Evolutionary conservation across 495 filamentous ascomycete genomes (phyloP), one percentile per base, ranked within the genome.

Genomic region (Hypoxylon lenormandii): DNA sequence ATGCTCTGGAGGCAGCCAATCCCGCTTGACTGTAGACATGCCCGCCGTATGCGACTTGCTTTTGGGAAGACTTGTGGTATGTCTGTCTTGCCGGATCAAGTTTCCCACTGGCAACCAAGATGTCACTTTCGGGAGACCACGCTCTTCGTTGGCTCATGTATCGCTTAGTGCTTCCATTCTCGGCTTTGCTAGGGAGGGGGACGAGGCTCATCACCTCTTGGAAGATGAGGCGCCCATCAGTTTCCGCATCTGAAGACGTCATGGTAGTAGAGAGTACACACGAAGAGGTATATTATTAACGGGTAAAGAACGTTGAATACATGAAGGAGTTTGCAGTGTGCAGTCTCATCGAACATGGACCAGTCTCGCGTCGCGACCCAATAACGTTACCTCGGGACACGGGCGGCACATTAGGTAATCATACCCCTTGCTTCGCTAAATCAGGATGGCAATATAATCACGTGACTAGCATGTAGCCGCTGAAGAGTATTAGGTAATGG

Each of bases 11-110:
- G 11, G 85, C 89, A 0, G 87, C 88, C 75, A 88, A 82, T 5
- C 83, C 87, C 0, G 87, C 81, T 68, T 92, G 90, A 2, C 85
- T 84, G 64, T 88, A 91, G 5, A 91, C 89, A 77, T 90, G 87
- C 0, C 88, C 89, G 6, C 90, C 90, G 69, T 82, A 90, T 10
- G 84, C 83, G 1, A 74, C 76, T 4, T 58, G 42, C 16, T 8
- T 21, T 45, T 45, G 15, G 16, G 16, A 11, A 6, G 42, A n/a
- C 5, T 45, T 45, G 13, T 42, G 38, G 7, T 66, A 10, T 22
- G 12, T 12, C 11, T 22, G 2, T 22, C 33, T 42, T 59, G 33
- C 75, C 12, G 18, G 7, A 22, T 47, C 13, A 21, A 15, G 1
- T 4, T 4, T 16, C 22, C 48, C 42, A 18, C 48, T 69, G 4